phyloP scores from a whole-genome alignment of 805 yeast genomes.

The Schwanniomyces sp. region DNA sequence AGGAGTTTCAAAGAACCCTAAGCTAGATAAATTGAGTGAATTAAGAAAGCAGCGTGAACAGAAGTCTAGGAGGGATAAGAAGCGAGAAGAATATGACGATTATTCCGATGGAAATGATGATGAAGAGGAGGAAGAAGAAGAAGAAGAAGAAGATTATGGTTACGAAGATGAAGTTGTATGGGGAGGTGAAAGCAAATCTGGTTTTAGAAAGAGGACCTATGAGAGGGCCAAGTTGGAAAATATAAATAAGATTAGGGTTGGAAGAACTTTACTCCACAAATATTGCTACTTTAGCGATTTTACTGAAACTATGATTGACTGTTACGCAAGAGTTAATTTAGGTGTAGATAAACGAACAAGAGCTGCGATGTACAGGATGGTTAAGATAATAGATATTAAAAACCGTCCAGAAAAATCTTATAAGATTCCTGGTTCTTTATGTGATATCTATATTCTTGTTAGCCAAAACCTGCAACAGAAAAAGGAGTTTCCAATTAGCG shows the following conservation, averaged over 20 bases:
- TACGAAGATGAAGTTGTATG: slow-evolving; percentile 35
- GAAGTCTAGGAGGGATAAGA: slow-evolving; percentile 43
- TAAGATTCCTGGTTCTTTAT: slow-evolving; percentile 40
- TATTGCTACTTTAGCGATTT: slow-evolving; percentile 84
- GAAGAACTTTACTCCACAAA: slow-evolving; percentile 72
- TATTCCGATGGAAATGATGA: slow-evolving; percentile 40
- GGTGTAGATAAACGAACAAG: slow-evolving; percentile 67
- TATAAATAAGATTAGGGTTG: slow-evolving; percentile 71
- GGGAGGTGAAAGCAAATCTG: slow-evolving; percentile 26
- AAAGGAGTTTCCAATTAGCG: slow-evolving; percentile 73
- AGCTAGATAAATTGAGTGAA: slow-evolving; percentile 62
- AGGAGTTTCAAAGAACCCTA: slow-evolving; percentile 33
- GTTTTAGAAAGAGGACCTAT: slow-evolving; percentile 22
- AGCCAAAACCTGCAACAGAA: slow-evolving; percentile 78
- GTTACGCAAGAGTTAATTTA: slow-evolving; percentile 81
- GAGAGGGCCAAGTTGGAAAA: slow-evolving; percentile 58
- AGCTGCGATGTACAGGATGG: slow-evolving; percentile 75
- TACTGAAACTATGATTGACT: slow-evolving; percentile 63
- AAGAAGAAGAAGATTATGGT: slow-evolving; percentile 36
- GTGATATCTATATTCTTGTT: slow-evolving; percentile 61
- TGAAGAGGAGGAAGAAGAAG: slow-evolving; percentile 44
- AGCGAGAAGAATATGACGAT: slow-evolving; percentile 38
- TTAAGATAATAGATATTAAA: slow-evolving; percentile 68
- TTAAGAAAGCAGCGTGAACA: slow-evolving; percentile 75
- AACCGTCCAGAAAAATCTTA: slow-evolving; percentile 42